Evolutionary conservation across 2,329 filamentous ascomycete genomes (phyloP), one percentile per base, ranked within the genome.

Genomic region (Claviceps maximensis): DNA sequence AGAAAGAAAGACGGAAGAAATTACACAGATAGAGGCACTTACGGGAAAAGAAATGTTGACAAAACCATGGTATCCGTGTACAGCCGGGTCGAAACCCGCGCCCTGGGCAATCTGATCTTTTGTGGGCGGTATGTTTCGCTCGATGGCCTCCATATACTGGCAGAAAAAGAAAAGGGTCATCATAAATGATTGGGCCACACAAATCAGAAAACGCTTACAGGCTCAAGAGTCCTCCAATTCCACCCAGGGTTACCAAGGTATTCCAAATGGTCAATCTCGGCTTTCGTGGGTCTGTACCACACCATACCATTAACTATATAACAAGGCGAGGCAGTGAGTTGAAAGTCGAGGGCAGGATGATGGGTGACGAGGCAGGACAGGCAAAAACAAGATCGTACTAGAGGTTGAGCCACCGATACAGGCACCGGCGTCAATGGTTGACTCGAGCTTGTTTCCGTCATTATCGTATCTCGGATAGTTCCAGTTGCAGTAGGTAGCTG

Each of bases 191-290:
- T 25, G n/a, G 19, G 42, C 42, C 7, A 15, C 5, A n/a, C 4
- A 21, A 27, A 6, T 15, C 21, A 2, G 17, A 21, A 15, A 21
- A 21, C 2, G 19, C 57, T 23, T 58, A 61, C 54, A 51, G 59
- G 55, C 53, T 57, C 59, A 58, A 75, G 61, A 19, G 59, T 60
- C 3, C 61, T 51, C 62, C 65, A 69, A 40, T 64, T 62, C 67
- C 67, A 68, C 0, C 65, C 65, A 2, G 56, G 56, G 17, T 57
- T 57, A 1, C 56, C 56, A 15, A 57, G 47, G 3, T 51, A 52
- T 45, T 61, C 57, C 27, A 62, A 42, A 17, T 55, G 58, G 38
- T 62, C 54, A 9, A 61, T 51, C 29, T 62, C 60, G n/a, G 55
- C 53, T 25, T 36, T 46, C 5, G 59, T 60, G 9, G 60, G 59